A percentile compares a stretch with the other conserved stretches of the same genome.
Conservation (phyloP, 1,284 basidiomycete species). For the Irpex sp. region DNA sequence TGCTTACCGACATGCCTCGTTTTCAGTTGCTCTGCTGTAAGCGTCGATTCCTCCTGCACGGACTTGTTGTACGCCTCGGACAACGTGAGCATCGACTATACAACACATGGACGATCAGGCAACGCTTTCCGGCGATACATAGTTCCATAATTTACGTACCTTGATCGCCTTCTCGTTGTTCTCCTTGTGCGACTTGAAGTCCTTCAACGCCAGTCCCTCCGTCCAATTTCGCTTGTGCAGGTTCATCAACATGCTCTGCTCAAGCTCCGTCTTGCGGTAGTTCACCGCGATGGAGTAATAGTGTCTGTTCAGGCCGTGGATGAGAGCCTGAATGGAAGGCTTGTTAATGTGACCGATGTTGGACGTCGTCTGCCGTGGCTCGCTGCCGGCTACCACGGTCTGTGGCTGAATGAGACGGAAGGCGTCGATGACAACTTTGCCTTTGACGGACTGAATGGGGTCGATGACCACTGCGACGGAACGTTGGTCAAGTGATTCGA, state of each 20-base stretch:
- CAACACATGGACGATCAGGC: slow-evolving; percentile 11
- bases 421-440: slow-evolving; percentile 98
- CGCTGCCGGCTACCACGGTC: slow-evolving; percentile 83
- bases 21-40: slow-evolving; percentile 88
- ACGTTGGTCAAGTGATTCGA: slow-evolving; percentile 92
- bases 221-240: slow-evolving; percentile 98
- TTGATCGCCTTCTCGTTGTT: slow-evolving; percentile 90
- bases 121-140: slow-evolving; percentile 5
- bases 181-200: slow-evolving; percentile 85
- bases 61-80: slow-evolving; percentile 95
- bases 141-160: slow-evolving; percentile 39
- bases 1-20: slow-evolving; percentile 97
- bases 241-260: slow-evolving; percentile 98
- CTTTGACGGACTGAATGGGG: slow-evolving; percentile 98
- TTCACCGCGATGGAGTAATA: slow-evolving; percentile 97
- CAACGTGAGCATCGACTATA: slow-evolving; percentile 86
- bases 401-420: slow-evolving; percentile 95
- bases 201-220: slow-evolving; percentile 86
- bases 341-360: slow-evolving; percentile 99
- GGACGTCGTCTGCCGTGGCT: slow-evolving; percentile 95
- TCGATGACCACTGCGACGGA: slow-evolving; percentile 98
- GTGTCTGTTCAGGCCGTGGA: slow-evolving; percentile 93
- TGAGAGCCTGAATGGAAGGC: slow-evolving; percentile 95
- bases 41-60: slow-evolving; percentile 91
- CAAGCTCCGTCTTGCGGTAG: slow-evolving; percentile 94